Base-by-base conservation (phyloP, 345 rosid species). In the Anacardium occidentale region DNA sequence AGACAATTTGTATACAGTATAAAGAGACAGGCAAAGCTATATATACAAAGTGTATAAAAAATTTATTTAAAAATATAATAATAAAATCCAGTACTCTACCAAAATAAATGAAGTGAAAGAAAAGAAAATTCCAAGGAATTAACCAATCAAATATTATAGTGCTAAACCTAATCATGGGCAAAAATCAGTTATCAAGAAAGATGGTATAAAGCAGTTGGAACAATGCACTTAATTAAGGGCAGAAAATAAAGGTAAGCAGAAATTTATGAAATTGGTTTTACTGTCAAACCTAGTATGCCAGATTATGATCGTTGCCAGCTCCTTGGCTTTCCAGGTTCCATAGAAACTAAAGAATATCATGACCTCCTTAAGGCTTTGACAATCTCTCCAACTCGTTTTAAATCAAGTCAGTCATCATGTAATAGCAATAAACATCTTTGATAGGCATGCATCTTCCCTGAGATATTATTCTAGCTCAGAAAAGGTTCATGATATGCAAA, bases 281-380 rank as follows among this genome's bases (percentile, higher is more conserved):
- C 15, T 80, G 77, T 55, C 81, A 71, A 69, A 95, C 99, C 96
- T 95, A 96, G 81, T 92, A 92, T 42, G 96, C 97, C 65, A 95
- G 83, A 45, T 71, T 86, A 76, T 91, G 98, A 66, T 85, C 83
- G 76, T 91, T 95, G 63, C 29, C 13, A 73, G 84, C 76, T 69
- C 94, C 98, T 84, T 96, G 80, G 56, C 89, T 77, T 80, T 91
- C 92, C 65, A 95, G 73, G 80, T 89, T 93, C 77, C 79, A 85
- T 93, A 89, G 18, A 96, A 98, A 79, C 97, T 95, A 77, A 92
- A 95, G 84, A 92, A 95, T 78, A 95, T 85, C 86, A 91, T 84
- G 45, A 81, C 97, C 98, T 95, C 70, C 96, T 72, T 88, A 83
- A 58, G 94, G 90, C 48, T 81, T 86, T 34, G 85, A 18, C 76